Evolutionary conservation across 352 stramenopile genomes (phyloP), one percentile per base, ranked within the genome.

Genomic region (Pythium rhizo-oryzae): DNA sequence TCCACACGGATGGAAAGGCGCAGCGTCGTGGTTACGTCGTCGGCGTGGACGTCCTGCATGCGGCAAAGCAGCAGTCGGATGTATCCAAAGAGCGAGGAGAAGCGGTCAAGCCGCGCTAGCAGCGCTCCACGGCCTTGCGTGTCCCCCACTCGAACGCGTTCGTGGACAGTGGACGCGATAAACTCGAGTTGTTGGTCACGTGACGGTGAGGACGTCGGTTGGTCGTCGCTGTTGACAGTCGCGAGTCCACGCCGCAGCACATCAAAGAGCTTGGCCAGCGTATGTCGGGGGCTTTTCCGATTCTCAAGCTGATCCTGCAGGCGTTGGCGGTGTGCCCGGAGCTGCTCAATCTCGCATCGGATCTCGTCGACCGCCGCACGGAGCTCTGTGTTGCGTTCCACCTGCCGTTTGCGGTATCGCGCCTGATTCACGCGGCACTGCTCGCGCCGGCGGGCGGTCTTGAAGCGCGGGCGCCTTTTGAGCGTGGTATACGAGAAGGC

Each of bases 401-500:
- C 44, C 13, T 55, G 60, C 25, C 54, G 52, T 13, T 60, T 7
- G 18, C 60, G 60, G 63, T 81, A 81, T 25, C 66, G 43, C n/a
- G 75, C 69, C 19, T 81, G 71, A 54, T 79, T 79, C 21, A 49
- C 47, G 7, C 75, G 71, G 30, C 75, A 79, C 50, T 79, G 75
- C 44, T 79, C 64, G 46, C 69, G 71, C n/a, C 71, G 62, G 8
- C 59, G 65, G 2, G 72, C 50, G 0, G 76, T 78, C 37, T 77
- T 76, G 50, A 71, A 58, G 13, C 69, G 72, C 24, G 72, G 43
- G 4, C 62, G 71, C 44, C 75, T 77, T 23, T 43, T 55, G 9
- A 15, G 41, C 41, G 8, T 49, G 41, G 47, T 51, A 51, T 5
- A 24, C n/a, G 6, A 51, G 8, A 8, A n/a, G n/a, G n/a, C n/a